phyloP scores from a whole-genome alignment of 2,329 filamentous ascomycete species.

The Pyrenophora tritici-repentis region DNA sequence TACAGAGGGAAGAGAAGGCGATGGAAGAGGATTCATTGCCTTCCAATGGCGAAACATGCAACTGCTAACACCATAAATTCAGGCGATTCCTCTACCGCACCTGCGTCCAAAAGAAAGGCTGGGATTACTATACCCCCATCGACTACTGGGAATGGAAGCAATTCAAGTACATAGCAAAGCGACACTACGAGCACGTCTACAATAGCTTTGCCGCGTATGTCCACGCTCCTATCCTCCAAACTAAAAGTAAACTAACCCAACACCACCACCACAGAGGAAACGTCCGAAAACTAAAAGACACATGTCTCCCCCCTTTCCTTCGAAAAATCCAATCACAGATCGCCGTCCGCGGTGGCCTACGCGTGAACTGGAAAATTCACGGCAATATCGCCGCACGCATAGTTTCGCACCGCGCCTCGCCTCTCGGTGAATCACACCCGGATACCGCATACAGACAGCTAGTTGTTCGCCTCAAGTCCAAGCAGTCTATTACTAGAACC shows the following conservation, averaged over 20 bases:
- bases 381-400: constrained; percentile 52
- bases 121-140: constrained; percentile 16
- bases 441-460: constrained; percentile 33
- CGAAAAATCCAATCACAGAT: constrained; percentile 60
- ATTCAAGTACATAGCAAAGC: constrained; percentile 53
- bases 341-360: constrained; percentile 55
- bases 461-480: constrained; percentile 31
- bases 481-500: constrained; percentile 22
- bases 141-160: constrained; percentile 16
- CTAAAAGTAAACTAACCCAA: constrained; percentile 10
- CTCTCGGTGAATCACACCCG: constrained; percentile 45
- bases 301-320: constrained; percentile 62
- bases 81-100: constrained; percentile 23
- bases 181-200: constrained; percentile 66
- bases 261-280: constrained; percentile 23
- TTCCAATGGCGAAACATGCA: background rate
- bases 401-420: constrained; percentile 60
- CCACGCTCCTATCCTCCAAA: no score
- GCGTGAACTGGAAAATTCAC: constrained; percentile 51
- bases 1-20: background rate
- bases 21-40: background rate
- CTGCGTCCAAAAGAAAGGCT: constrained; percentile 20
- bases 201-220: constrained; percentile 59
- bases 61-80: constrained; percentile 5
- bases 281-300: constrained; percentile 34